Conservation (phyloP, 768 basidiomycete genomes). For the Boletus pseudopeckii region DNA sequence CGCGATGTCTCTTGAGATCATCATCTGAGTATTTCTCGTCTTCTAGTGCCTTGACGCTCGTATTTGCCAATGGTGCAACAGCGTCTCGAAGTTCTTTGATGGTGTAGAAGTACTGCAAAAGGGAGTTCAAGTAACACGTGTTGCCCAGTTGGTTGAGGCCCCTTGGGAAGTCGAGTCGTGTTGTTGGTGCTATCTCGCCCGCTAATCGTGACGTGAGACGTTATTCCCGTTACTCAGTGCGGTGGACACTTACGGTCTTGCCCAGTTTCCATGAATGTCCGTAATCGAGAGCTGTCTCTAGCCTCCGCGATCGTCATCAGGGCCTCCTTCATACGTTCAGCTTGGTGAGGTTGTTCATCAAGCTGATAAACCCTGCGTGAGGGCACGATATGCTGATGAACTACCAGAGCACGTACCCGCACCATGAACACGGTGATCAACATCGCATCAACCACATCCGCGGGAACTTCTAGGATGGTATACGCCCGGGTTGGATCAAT, state of each 20-base stretch:
- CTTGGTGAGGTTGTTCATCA: slow-evolving; percentile 65
- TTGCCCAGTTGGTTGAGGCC: slow-evolving; percentile 88
- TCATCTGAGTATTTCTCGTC: slow-evolving; percentile 77
- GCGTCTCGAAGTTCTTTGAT: slow-evolving; percentile 84
- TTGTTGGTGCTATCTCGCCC: slow-evolving; percentile 55
- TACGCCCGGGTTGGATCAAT: slow-evolving; percentile 76
- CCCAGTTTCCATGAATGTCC: slow-evolving; percentile 61
- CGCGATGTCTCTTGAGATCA: slow-evolving; percentile 77
- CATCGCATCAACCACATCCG: slow-evolving; percentile 75
- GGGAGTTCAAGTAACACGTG: slow-evolving; percentile 83
- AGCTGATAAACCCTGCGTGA: slow-evolving; percentile 41
- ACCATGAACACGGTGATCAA: slow-evolving; percentile 67
- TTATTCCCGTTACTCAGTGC: background rate
- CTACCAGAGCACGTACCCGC: slow-evolving; percentile 46
- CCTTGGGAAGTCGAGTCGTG: slow-evolving; percentile 67
- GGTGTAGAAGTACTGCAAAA: slow-evolving; percentile 89
- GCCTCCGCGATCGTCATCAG: slow-evolving; percentile 70
- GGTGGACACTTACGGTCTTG: slow-evolving; percentile 63
- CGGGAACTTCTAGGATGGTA: slow-evolving; percentile 62
- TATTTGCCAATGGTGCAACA: slow-evolving; percentile 56
- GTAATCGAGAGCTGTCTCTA: slow-evolving; percentile 68
- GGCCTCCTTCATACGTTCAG: slow-evolving; percentile 71
- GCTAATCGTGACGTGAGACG: slow-evolving; percentile 38
- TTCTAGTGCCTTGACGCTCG: slow-evolving; percentile 52
- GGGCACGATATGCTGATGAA: background rate